Percentiles rank a stretch among this genome's conserved stretches.
Conservation (phyloP, 768 basidiomycete species). For the Amanita brunnescens region DNA sequence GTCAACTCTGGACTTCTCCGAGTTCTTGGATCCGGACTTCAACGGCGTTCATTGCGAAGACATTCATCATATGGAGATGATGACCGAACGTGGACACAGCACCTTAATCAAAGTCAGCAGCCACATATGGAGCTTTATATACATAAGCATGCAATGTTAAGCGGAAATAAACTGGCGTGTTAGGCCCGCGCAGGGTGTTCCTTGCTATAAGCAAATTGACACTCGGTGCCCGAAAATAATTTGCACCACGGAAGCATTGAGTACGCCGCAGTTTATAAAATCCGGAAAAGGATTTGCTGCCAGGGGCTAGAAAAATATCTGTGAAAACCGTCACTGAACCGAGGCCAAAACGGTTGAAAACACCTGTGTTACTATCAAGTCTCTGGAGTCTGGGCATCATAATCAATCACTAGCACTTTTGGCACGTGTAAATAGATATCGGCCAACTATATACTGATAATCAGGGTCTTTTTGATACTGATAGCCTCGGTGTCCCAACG, state of each 20-base stretch:
- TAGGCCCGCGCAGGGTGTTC: neutral
- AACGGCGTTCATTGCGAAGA: neutral
- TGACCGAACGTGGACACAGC: no score
- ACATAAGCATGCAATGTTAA: no score
- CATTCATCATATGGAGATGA: no score
- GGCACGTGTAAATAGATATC: neutral
- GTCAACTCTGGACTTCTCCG: neutral
- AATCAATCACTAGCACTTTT: neutral
- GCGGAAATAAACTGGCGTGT: neutral
- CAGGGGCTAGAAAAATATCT: no score
- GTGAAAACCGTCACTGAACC: no score
- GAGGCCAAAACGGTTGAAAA: no score
- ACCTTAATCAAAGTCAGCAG: neutral
- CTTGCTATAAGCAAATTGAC: neutral
- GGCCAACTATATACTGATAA: neutral
- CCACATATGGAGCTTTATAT: neutral
- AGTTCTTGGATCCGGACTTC: neutral
- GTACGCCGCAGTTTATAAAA: no score
- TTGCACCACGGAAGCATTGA: neutral
- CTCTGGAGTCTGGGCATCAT: no score
- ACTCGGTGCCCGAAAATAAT: neutral
- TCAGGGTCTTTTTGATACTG: neutral
- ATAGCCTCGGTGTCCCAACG: neutral
- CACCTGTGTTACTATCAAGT: no score
- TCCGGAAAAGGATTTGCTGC: no score